Base-by-base conservation (phyloP, 2,329 filamentous ascomycete genomes). In the Claviceps spartinae region DNA sequence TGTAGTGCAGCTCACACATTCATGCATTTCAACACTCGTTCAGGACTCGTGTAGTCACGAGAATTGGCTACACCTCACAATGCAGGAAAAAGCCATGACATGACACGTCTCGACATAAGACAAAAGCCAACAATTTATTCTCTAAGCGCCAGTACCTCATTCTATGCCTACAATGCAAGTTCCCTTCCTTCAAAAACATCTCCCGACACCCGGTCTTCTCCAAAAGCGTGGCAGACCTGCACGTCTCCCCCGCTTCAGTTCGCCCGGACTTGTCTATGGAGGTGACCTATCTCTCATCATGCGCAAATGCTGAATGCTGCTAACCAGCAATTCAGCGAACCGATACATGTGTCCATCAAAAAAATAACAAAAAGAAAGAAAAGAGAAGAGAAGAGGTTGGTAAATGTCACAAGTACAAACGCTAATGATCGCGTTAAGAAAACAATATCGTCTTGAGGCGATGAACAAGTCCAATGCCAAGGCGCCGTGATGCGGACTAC, bases 221-320 rank as follows among this genome's bases (percentile, higher is more conserved):
- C 37, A 36, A 43, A 11, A n/a, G 36, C 24, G 24, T 40, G 52
- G 45, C 52, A 65, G 65, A 64, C 60, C 64, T 67, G 64, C 64
- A 67, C 64, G 63, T 64, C 64, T 60, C 60, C 55, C 30, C 48
- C 34, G 49, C 50, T 54, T 51, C 55, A 50, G 48, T 37, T 46
- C 8, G 20, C 44, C 30, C 52, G 26, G 14, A 8, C 2, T 13
- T 38, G 13, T 49, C 47, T 13, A 18, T 46, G 22, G 20, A 37
- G 30, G 8, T 14, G 18, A 41, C n/a, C 30, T 7, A 41, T 45
- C n/a, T 20, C 22, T 16, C 18, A 20, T 37, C 16, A 24, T 16
- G 20, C 16, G 9, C 16, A 34, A 41, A 36, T 11, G 14, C 30
- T 5, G 13, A 44, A 30, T 24, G 43, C 36, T 47, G 26, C 48